Conservation (phyloP, 768 basidiomycete genomes). For the Leucocoprinus leucothites region DNA sequence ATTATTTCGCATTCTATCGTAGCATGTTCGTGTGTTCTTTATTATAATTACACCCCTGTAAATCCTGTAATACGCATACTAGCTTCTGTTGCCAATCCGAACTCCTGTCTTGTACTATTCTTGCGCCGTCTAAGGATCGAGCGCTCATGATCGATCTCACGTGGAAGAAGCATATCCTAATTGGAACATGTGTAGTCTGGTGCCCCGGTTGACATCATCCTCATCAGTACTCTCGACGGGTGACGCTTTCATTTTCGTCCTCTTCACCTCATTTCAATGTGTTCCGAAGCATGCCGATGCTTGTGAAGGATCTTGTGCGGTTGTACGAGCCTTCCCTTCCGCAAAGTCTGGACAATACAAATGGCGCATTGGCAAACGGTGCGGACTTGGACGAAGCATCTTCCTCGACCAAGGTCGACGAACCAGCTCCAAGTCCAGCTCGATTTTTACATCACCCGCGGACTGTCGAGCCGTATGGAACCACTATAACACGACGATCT, state of each 20-base stretch:
- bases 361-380: not conserved
- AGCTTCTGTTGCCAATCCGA: too few species aligned
- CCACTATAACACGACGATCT: not conserved
- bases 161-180: not conserved
- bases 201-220: slow-evolving; percentile 4
- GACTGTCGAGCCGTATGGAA: not conserved
- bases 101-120: too few species aligned
- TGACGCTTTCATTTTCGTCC: not conserved
- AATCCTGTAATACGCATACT: too few species aligned
- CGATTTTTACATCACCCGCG: slow-evolving; percentile 21
- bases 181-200: not conserved
- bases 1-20: too few species aligned
- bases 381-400: not conserved
- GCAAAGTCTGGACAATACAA: not conserved
- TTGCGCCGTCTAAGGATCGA: too few species aligned
- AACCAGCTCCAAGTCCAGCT: slow-evolving; percentile 19
- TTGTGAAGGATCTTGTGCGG: slow-evolving; percentile 32
- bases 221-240: not conserved
- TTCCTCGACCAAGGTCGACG: not conserved
- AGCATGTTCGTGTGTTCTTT: too few species aligned
- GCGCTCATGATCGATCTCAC: not conserved
- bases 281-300: slow-evolving; percentile 19
- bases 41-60: too few species aligned
- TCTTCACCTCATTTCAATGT: slow-evolving; percentile 13
- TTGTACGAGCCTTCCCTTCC: slow-evolving; percentile 24